These are phyloP conservation scores for Candida pseudoglaebosa DNA, from an alignment of 805 yeast genomes.

Conservation along the genomic window DNA sequence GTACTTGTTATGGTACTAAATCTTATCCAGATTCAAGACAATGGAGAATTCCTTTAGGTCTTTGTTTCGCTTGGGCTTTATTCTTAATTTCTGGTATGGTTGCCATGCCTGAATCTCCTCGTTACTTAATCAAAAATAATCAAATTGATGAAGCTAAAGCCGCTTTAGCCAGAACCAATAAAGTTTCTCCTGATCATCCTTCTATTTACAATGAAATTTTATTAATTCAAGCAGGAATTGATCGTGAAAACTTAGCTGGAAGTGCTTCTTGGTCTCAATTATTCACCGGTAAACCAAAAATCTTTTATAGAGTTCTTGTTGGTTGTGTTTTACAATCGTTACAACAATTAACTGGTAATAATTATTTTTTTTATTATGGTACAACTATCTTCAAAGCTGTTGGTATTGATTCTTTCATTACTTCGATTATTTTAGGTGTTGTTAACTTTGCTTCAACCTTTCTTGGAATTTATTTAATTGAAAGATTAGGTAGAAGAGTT, in stretches of 20 bases:
- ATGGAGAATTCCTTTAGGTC: slow-evolving; percentile 67
- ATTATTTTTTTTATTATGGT: slow-evolving; percentile 61
- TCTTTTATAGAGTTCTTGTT: slow-evolving; percentile 49
- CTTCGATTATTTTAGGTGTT: slow-evolving; percentile 51
- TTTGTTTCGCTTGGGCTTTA: slow-evolving; percentile 52
- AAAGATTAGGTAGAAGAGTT: slow-evolving; percentile 46
- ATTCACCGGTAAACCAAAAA: slow-evolving; percentile 60
- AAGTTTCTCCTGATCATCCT: slow-evolving; percentile 49
- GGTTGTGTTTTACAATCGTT: slow-evolving; percentile 58
- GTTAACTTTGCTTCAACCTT: slow-evolving; percentile 55
- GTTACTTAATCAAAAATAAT: slow-evolving; percentile 52
- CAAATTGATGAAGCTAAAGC: slow-evolving; percentile 50
- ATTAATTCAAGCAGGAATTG: slow-evolving; percentile 55
- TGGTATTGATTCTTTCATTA: slow-evolving; percentile 53
- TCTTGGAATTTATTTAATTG: slow-evolving; percentile 48
- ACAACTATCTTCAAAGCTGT: slow-evolving; percentile 52
- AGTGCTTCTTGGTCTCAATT: slow-evolving; percentile 63
- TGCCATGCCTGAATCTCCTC: slow-evolving; percentile 68
- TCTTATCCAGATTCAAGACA: slow-evolving; percentile 43
- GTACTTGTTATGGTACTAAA: slow-evolving; percentile 63
- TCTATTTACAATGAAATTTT: slow-evolving; percentile 53
- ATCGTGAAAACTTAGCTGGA: slow-evolving; percentile 60
- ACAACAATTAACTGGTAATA: slow-evolving; percentile 61
- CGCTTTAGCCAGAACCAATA: slow-evolving; percentile 58
- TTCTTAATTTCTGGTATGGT: slow-evolving; percentile 48